Base-by-base conservation (phyloP, 768 basidiomycete genomes). In the Auricularia cornea region DNA sequence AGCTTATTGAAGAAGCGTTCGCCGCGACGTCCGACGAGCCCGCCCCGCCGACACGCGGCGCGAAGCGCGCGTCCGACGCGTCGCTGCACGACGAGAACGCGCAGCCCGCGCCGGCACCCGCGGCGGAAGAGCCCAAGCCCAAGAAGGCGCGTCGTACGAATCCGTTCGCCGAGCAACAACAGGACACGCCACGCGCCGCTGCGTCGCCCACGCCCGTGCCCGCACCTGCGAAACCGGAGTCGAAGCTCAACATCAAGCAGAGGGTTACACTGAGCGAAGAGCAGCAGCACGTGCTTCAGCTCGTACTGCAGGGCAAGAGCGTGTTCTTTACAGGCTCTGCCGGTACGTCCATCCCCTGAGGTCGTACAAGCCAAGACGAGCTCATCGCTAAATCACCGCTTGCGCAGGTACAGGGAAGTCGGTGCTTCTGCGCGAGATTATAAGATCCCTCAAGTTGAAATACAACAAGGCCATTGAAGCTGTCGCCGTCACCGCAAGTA, bases 401-500 rank as follows among this genome's bases (percentile, higher is more conserved):
- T 41, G 28, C 64, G 16, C 57, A 97, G 96, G 96, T 66, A 97
- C 96, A 14, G 96, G 96, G 57, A 98, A 98, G 75, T 98, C 95
- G 3, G 93, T 98, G 29, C 82, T 98, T 3, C 80, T 98, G 20
- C 84, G 94, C 18, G 92, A 95, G 74, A 95, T 98, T 59, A 97
- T 98, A 72, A 83, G 83, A 68, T 75, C 80, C 1, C 78, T 99
- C 60, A 82, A 79, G 56, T 84, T 79, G 69, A 85, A 79, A 66
- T 74, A 82, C 70, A 63, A 65, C 12, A 87, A 77, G 61, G 71
- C 78, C 1, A 73, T 77, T 0, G 92, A 95, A 72, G 88, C 88
- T 0, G 84, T 98, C 26, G 95, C 94, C 12, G 85, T 99, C 64
- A 98, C 96, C 3, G 97, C 97, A 10, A 94, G 94, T 3, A 98